Evolutionary conservation across 352 stramenopile genomes (phyloP), one percentile per base, ranked within the genome.

Genomic region (Globisporangium lucens): DNA sequence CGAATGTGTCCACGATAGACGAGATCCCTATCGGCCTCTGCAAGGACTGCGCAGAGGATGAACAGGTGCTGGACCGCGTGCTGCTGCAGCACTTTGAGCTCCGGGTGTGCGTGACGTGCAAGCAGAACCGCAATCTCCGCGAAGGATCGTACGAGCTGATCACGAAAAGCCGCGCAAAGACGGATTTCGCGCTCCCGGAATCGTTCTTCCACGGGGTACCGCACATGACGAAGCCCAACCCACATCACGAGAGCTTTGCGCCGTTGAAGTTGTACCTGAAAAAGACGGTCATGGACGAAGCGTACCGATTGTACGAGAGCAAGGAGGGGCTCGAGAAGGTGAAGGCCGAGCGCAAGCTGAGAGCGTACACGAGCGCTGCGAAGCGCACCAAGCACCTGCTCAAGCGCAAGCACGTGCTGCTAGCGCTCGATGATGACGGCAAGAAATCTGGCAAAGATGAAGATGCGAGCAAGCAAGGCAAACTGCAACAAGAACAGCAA

Each of bases 261-360:
- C 82, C 83, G 17, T 36, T 92, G 12, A 87, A 90, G 58, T 63
- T 92, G 36, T 92, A 88, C 61, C 51, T 92, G 46, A 76, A 78
- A 63, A 78, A 83, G 33, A 79, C 68, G 15, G 55, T 92, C 57
- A 62, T 83, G 22, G 63, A 83, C 63, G 83, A 89, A 65, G 83
- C 79, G 22, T 71, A 76, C 38, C 69, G 79, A 43, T 63, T 90
- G 17, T 87, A 92, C 58, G 74, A 73, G 8, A 75, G 75, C 58
- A 59, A 79, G 7, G 69, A 83, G 8, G 73, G 73, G 52, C 64
- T 90, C 41, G 70, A 81, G 57, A 63, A 61, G 3, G 80, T 87
- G 65, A 88, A 82, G 55, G 69, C 70, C 6, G 78, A 72, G 36
- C 72, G 83, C 8, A 79, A 82, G 56, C 73, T 78, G 35, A 68